Evolutionary conservation across 495 filamentous ascomycete genomes (phyloP), one percentile per base, ranked within the genome.

Genomic region (Aspergillus cavernicola): DNA sequence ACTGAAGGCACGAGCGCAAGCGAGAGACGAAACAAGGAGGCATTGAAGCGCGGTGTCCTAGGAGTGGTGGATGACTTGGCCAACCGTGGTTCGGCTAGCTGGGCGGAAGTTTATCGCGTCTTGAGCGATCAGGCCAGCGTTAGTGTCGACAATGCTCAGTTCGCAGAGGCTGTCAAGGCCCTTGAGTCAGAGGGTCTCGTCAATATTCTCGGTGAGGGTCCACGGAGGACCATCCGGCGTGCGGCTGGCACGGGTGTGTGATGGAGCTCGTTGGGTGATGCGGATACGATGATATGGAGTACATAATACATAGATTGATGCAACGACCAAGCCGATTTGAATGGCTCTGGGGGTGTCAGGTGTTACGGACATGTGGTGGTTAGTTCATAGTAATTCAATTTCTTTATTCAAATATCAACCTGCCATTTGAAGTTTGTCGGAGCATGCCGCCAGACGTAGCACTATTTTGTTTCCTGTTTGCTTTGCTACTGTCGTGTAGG

Each of bases 1-100:
- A 95, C 90, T 2, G 95, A 96, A 60, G 93, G 93, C 11, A 92
- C 89, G 9, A 89, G 87, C 56, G 85, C 89, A 2, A 84, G 82
- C 28, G 95, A 97, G 70, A 73, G 92, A 29, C 82, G 86, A 57
- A 76, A 88, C 50, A 88, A 83, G 65, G 80, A 86, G 24, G 91
- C 96, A 62, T 66, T 99, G 60, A 97, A 95, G 81, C 82, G 80
- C 45, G 91, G 85, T 1, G 75, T 95, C 2, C 64, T 92, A 7
- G 69, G 67, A 15, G 64, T 91, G 39, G 60, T 99, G 23, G 92
- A 97, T 63, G 91, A 96, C 63, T 76, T 95, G 71, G 73, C 71
- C 15, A 69, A 72, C 16, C 64, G 62, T 1, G 75, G 77, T 11
- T 84, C 77, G 1, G 89, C 87, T n/a, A 81, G 87, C 62, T 90